A percentile compares a stretch with the other conserved stretches of the same genome.
phyloP scores from a whole-genome alignment of 2,329 filamentous ascomycete species.

The Pseudocercospora pini-densiflorae region DNA sequence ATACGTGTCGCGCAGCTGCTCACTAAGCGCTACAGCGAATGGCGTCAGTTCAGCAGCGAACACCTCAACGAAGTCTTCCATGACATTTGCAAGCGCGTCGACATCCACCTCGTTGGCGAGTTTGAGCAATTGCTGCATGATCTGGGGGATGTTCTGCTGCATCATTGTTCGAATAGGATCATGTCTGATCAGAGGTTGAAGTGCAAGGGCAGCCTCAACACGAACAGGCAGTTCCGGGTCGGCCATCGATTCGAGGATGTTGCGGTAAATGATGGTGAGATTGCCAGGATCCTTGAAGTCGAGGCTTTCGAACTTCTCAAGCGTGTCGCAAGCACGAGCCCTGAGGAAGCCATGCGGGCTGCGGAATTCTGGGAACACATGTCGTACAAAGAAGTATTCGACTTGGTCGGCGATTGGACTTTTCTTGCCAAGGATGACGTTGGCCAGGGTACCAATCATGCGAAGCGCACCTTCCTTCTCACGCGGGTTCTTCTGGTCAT shows the following conservation, averaged over 20 bases:
- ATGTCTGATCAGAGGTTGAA: slow-evolving; percentile 94
- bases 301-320: slow-evolving; percentile 97
- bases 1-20: slow-evolving; percentile 95
- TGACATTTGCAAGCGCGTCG: slow-evolving; percentile 94
- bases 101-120: slow-evolving; percentile 98
- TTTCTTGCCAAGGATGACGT: slow-evolving; percentile 96
- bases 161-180: slow-evolving; percentile 92
- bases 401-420: slow-evolving; percentile 97
- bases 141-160: slow-evolving; percentile 97
- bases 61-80: slow-evolving; percentile 99
- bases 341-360: slow-evolving; percentile 90
- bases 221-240: slow-evolving; percentile 91
- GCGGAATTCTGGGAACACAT: slow-evolving; percentile 97
- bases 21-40: slow-evolving; percentile 93
- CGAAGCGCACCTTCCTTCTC: slow-evolving; percentile 95
- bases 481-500: slow-evolving; percentile 88
- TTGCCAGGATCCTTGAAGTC: slow-evolving; percentile 98
- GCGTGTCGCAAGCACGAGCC: slow-evolving; percentile 91
- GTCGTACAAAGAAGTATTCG: slow-evolving; percentile 97
- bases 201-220: slow-evolving; percentile 88
- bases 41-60: slow-evolving; percentile 97
- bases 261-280: slow-evolving; percentile 92
- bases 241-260: slow-evolving; percentile 96
- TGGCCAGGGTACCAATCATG: slow-evolving; percentile 95
- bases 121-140: slow-evolving; percentile 98